Percentiles rank a stretch among this genome's conserved stretches.
phyloP scores from a whole-genome alignment of 2,329 filamentous ascomycete genomes.

The Aschersonia sp. region DNA sequence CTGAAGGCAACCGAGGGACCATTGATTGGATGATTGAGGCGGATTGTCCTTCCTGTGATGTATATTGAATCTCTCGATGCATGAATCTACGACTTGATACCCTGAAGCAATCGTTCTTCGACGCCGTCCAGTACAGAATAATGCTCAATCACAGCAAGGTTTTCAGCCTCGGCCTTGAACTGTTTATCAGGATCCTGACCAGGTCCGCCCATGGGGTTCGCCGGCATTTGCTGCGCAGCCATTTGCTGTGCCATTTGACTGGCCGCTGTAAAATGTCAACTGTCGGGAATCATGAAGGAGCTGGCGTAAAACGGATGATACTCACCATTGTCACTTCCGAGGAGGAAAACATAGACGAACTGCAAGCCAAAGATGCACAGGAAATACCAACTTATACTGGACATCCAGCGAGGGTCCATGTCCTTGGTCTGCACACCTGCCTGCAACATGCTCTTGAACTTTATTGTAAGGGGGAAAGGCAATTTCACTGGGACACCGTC shows the following conservation, averaged over 20 bases:
- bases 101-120: constrained; percentile 64
- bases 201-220: constrained; percentile 60
- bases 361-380: constrained; percentile 92
- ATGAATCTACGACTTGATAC: constrained; percentile 24
- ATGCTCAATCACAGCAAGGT: constrained; percentile 87
- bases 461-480: constrained; percentile 91
- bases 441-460: constrained; percentile 99
- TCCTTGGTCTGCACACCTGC: constrained; percentile 91
- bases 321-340: constrained; percentile 90
- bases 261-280: constrained; percentile 44
- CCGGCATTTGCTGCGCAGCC: constrained; percentile 42
- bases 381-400: constrained; percentile 97
- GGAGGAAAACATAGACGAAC: constrained; percentile 90
- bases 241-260: constrained; percentile 88
- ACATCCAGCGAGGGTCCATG: constrained; percentile 97
- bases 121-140: constrained; percentile 81
- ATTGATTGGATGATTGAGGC: too few relatives aligned
- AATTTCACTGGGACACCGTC: constrained; percentile 58
- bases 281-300: not conserved
- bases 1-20: constrained; percentile 7
- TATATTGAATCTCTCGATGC: constrained; percentile 2
- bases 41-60: not conserved
- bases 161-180: constrained; percentile 85
- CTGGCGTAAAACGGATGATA: constrained; percentile 5
- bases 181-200: constrained; percentile 93